A percentile compares a stretch with the other conserved stretches of the same genome.
phyloP scores from a whole-genome alignment of 139 green algal species.

The Axilococcus clingmanii region DNA sequence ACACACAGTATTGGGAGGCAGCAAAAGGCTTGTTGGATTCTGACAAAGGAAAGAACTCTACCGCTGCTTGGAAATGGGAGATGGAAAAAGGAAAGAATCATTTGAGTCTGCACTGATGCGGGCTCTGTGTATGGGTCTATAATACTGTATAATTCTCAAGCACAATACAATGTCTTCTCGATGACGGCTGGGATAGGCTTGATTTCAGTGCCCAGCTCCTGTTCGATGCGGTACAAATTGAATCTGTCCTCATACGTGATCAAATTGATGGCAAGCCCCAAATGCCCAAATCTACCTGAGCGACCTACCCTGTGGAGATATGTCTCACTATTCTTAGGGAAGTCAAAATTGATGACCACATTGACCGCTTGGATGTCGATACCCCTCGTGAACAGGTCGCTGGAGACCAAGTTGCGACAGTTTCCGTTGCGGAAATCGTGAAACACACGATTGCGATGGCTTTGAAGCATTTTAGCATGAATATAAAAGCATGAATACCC shows the following conservation, averaged over 20 bases:
- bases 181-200: constrained; percentile 96
- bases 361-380: constrained; percentile 98
- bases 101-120: no score
- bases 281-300: constrained; percentile 96
- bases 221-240: constrained; percentile 97
- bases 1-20: no score
- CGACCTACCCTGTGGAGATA: constrained; percentile 97
- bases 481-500: constrained; percentile 99
- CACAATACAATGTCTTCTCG: constrained; percentile 94
- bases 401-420: constrained; percentile 93
- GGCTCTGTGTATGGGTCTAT: no score
- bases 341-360: constrained; percentile 99
- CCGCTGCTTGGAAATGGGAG: no score
- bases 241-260: constrained; percentile 98
- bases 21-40: no score
- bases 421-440: constrained; percentile 98
- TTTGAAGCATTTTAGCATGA: constrained; percentile 99
- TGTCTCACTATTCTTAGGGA: constrained; percentile 98
- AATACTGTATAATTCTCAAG: no score
- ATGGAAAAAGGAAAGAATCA: no score
- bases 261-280: constrained; percentile 96
- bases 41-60: no score
- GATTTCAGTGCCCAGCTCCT: constrained; percentile 99
- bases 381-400: constrained; percentile 52
- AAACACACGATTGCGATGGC: constrained; percentile 98